Conservation (phyloP, 179 eudicot genomes). For the Silene coronaria region DNA sequence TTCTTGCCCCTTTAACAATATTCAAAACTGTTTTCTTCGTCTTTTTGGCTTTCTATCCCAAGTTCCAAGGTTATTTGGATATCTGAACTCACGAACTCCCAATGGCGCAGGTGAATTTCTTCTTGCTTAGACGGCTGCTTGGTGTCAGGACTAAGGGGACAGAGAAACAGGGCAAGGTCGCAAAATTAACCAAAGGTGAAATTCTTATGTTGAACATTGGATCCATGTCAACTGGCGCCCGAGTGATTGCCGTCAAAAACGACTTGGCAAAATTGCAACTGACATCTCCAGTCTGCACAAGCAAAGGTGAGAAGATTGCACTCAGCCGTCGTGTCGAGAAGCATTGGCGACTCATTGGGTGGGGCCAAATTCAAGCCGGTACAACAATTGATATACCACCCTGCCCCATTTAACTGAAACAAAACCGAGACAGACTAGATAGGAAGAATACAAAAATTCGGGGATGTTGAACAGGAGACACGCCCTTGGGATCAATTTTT, state of each 20-base stretch:
- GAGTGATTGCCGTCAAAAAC: constrained; percentile 76
- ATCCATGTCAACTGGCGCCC: constrained; percentile 93
- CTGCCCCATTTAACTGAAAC: constrained; percentile 53
- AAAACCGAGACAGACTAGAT: background rate
- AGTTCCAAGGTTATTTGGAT: background rate
- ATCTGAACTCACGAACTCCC: background rate
- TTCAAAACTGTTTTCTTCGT: too few species aligned
- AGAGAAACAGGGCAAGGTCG: constrained; percentile 82
- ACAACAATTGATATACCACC: constrained; percentile 78
- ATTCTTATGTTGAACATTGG: constrained; percentile 92
- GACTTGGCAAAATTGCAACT: constrained; percentile 83
- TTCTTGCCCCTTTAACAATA: too few species aligned
- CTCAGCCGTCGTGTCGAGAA: constrained; percentile 91
- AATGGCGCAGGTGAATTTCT: constrained; percentile 72
- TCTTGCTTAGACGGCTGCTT: constrained; percentile 71
- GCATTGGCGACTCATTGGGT: constrained; percentile 95
- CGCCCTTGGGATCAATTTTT: constrained; percentile 29
- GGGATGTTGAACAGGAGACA: constrained; percentile 29
- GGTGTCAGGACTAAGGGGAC: constrained; percentile 92
- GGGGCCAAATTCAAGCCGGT: constrained; percentile 97
- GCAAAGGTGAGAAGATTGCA: constrained; percentile 85
- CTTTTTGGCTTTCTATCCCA: background rate
- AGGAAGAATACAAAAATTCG: constrained; percentile 7
- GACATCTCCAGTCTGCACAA: constrained; percentile 94
- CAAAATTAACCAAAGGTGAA: constrained; percentile 75